These are phyloP conservation scores for Asterionellopsis glacialis DNA, from an alignment of 108 stramenopile genomes.

Conservation along the genomic window DNA sequence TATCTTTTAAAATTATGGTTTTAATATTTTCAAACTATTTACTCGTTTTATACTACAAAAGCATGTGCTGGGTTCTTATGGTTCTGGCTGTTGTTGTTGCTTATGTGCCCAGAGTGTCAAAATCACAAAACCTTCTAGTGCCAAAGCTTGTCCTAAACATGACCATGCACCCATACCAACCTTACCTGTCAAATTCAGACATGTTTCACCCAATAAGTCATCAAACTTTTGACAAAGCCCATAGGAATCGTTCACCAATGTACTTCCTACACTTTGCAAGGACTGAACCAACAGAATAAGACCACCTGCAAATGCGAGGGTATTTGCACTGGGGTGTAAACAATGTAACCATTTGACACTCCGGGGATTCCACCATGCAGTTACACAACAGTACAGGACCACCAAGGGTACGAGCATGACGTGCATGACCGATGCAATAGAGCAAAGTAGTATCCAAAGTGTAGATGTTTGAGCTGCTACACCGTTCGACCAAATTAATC, in stretches of 20 bases:
- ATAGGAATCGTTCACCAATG: slow-evolving; percentile 11
- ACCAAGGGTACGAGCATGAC: neutral
- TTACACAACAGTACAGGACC: neutral
- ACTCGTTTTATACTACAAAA: neutral
- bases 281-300: slow-evolving; percentile 21
- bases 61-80: too few relatives aligned
- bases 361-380: neutral
- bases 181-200: slow-evolving; percentile 21
- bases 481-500: neutral
- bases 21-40: too few relatives aligned
- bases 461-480: neutral
- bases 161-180: slow-evolving; percentile 26
- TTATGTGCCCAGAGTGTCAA: slow-evolving; percentile 13
- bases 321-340: slow-evolving; percentile 26
- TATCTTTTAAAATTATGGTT: too few relatives aligned
- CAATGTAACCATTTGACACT: slow-evolving; percentile 6
- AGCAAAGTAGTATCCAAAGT: neutral
- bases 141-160: slow-evolving; percentile 28
- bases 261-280: slow-evolving; percentile 18
- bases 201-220: slow-evolving; percentile 15
- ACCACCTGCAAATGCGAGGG: slow-evolving; percentile 16
- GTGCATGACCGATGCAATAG: neutral
- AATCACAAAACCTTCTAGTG: slow-evolving; percentile 29
- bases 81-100: neutral
- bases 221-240: slow-evolving; percentile 24